Evolutionary conservation across 2,329 filamentous ascomycete genomes (phyloP), one percentile per base, ranked within the genome.

Genomic region (Alternaria metachromatica): DNA sequence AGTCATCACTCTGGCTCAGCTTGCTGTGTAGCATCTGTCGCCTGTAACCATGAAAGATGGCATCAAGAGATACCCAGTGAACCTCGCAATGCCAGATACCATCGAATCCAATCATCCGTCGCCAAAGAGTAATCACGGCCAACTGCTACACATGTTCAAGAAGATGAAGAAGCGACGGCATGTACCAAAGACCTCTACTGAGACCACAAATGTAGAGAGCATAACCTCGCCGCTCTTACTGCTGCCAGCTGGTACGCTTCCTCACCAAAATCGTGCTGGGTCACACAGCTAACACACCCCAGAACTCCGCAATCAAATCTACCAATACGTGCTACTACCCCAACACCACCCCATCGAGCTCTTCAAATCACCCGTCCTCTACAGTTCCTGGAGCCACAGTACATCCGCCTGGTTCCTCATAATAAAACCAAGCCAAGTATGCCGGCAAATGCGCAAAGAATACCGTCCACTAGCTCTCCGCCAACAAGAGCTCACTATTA

Each of bases 1-100:
- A 41, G 37, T 41, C 37, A 41, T 2, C 10, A 8, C 3, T 2
- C 37, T 41, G 15, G 2, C 37, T 9, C 37, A 41, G 37, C 15
- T 1, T 3, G 37, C 8, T 41, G 15, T 18, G 37, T 41, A 41
- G 0, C 0, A 41, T n/a, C 3, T 18, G 8, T 0, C 1, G 37
- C 2, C 33, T 37, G 9, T 0, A 2, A 7, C n/a, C 7, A 37
- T 2, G 3, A n/a, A 41, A 10, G 1, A 41, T 41, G 33, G 5
- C 15, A 10, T n/a, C 33, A 18, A 10, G 1, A 41, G 15, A 18
- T 1, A 0, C 37, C 2, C 37, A 4, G 6, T 3, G 37, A 41
- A 11, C 3, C 8, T 0, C 9, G 3, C n/a, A 3, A 41, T 41
- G 8, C 37, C 4, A 10, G 37, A 41, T 9, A 41, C 37, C 37